Conservation (phyloP, 1,139 yeast genomes). For the Sugiyamaella grinbergsii region DNA sequence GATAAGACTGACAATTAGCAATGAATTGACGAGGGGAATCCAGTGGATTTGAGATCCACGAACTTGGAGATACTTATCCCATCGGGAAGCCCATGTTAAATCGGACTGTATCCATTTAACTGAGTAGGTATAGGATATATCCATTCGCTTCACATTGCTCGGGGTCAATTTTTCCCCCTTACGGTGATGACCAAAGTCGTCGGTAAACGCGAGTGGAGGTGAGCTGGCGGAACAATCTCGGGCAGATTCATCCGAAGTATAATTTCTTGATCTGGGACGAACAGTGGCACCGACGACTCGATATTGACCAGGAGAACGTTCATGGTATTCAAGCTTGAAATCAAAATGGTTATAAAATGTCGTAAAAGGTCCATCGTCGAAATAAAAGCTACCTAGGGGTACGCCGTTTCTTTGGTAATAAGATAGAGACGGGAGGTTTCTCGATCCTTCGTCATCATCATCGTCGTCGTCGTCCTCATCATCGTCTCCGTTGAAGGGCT, state of each 20-base stretch:
- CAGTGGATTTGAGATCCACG: slow-evolving; percentile 92
- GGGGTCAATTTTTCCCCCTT: too few species aligned
- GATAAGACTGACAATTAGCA: slow-evolving; percentile 73
- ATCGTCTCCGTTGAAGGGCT: slow-evolving; percentile 3
- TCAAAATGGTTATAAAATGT: slow-evolving; percentile 75
- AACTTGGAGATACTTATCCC: slow-evolving; percentile 94
- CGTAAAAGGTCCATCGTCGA: slow-evolving; percentile 50
- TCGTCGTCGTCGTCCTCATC: slow-evolving; percentile 38
- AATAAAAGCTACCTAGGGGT: slow-evolving; percentile 56
- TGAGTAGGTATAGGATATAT: slow-evolving; percentile 62
- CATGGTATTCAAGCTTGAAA: slow-evolving; percentile 77
- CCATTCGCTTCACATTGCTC: too few species aligned
- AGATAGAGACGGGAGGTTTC: not conserved
- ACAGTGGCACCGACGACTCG: slow-evolving; percentile 92
- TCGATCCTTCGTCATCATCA: slow-evolving; percentile 12
- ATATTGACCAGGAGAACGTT: slow-evolving; percentile 61
- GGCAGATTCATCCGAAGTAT: slow-evolving; percentile 45
- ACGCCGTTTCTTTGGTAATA: slow-evolving; percentile 76
- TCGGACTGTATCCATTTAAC: slow-evolving; percentile 65
- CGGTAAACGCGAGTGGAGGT: slow-evolving; percentile 19
- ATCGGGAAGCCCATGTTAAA: slow-evolving; percentile 98
- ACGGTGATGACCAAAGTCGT: not conserved
- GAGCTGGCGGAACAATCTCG: slow-evolving; percentile 41
- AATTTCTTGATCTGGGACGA: slow-evolving; percentile 63
- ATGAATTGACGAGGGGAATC: slow-evolving; percentile 85